Base-by-base conservation (phyloP, 2,329 filamentous ascomycete species). In the Aspergillus sergii region DNA sequence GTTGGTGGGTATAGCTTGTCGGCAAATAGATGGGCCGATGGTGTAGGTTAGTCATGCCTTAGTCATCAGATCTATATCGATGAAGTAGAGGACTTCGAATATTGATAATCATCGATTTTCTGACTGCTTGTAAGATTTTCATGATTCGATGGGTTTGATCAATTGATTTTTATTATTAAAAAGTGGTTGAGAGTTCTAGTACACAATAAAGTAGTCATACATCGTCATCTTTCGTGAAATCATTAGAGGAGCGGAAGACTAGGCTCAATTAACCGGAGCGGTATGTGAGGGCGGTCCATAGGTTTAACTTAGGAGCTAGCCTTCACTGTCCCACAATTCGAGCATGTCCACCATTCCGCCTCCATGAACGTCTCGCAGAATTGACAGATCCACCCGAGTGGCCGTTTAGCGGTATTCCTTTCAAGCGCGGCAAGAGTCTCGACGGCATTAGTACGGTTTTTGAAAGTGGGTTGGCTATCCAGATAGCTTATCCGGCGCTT, bases 331-430 rank as follows among this genome's bases (percentile, higher is more conserved):
- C 87, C 86, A 72, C 87, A 89, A 12, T 79, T 78, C 16, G 83
- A 83, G 68, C 87, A 89, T 5, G 86, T 88, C 87, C 86, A 89
- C 86, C 86, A 89, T 68, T 86, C 77, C 23, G 81, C 82, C 72
- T 89, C 87, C 86, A 89, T 89, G 64, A 87, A 89, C 0, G 83
- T 82, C 7, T 85, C 85, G 64, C 88, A 90, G 7, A 78, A 75
- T 58, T 79, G 69, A 72, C 88, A 90, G 59, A 83, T 78, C 88
- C 88, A 89, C 1, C 86, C 87, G 23, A 88, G 69, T 2, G 83
- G 81, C 53, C 82, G 76, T 45, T 78, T 79, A 23, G 77, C 77
- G n/a, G 75, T 75, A 28, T 79, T 79, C 26, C 77, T 76, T 43
- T 83, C 76, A 32, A 81, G 68, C 7, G 69, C 69, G 16, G 74